A percentile compares a stretch with the other conserved stretches of the same genome.
Evolutionary conservation across 371 early-diverging fungal genomes (phyloP).

Genomic region (Mortierella sp.): DNA sequence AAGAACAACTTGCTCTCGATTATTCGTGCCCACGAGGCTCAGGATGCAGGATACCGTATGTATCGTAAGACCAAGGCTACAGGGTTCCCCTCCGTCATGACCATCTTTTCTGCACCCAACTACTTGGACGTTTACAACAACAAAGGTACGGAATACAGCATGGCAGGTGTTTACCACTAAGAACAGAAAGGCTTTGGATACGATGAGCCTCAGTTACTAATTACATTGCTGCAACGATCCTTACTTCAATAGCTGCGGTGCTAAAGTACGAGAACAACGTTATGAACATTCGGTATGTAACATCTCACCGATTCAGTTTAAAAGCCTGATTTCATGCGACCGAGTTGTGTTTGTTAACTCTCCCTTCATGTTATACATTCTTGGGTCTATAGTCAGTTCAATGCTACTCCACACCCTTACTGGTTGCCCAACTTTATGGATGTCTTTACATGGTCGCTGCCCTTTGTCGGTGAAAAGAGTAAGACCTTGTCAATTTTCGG

Average conservation of each 20-base stretch:
- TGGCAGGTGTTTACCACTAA: not conserved
- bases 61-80: conserved; percentile 94
- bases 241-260: conserved; percentile 80
- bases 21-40: conserved; percentile 99
- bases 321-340: not conserved
- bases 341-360: not conserved
- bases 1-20: conserved; percentile 93
- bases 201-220: conserved; percentile 2
- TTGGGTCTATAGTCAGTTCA: conserved; percentile 58
- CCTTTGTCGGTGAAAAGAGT: conserved; percentile 99
- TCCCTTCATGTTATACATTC: not conserved
- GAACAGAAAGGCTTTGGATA: not conserved
- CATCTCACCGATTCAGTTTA: not conserved
- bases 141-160: conserved; percentile 70
- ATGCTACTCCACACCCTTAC: conserved; percentile 94
- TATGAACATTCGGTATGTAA: conserved; percentile 95
- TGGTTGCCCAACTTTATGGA: conserved; percentile 98
- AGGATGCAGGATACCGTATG: conserved; percentile 98
- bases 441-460: conserved; percentile 98
- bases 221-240: not conserved
- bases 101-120: conserved; percentile 98
- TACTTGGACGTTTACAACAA: conserved; percentile 98
- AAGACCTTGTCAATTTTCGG: conserved; percentile 30
- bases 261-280: conserved; percentile 97
- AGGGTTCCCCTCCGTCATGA: conserved; percentile 96